Conservation (phyloP, 768 basidiomycete genomes). For the Hericium erinaceus region DNA sequence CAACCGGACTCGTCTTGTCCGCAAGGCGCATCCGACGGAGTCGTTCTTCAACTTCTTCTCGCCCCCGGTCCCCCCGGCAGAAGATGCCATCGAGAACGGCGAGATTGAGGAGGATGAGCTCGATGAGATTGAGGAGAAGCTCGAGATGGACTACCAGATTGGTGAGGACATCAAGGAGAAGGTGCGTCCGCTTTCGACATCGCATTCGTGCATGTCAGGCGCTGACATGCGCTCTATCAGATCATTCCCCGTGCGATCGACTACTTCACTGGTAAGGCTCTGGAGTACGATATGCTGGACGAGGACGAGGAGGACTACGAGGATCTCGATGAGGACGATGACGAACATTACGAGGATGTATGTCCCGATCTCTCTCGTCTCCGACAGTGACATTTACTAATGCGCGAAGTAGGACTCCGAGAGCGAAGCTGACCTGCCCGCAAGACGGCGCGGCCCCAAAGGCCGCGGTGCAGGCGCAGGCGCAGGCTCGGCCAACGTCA, state of each 20-base stretch:
- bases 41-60: conserved; percentile 99
- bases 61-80: conserved; percentile 65
- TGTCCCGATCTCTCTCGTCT: conserved; percentile 13
- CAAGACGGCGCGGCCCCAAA: conserved; percentile 52
- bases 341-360: conserved; percentile 56
- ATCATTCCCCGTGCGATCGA: conserved; percentile 93
- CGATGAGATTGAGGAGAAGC: conserved; percentile 84
- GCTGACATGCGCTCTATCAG: conserved; percentile 28
- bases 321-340: conserved; percentile 48
- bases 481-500: conserved; percentile 36
- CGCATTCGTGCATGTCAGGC: no score
- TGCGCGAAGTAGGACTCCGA: conserved; percentile 47
- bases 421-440: conserved; percentile 57
- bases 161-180: conserved; percentile 98
- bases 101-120: conserved; percentile 80
- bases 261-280: conserved; percentile 95
- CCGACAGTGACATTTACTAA: neutral
- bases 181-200: conserved; percentile 30
- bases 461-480: conserved; percentile 36
- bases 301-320: conserved; percentile 32
- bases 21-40: conserved; percentile 83
- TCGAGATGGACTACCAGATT: conserved; percentile 96
- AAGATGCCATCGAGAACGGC: conserved; percentile 55
- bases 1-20: conserved; percentile 71
- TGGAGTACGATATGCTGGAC: conserved; percentile 59